These are phyloP conservation scores for Vitis amurensis DNA, from an alignment of 164 flowering plant genomes.

Conservation along the genomic window DNA sequence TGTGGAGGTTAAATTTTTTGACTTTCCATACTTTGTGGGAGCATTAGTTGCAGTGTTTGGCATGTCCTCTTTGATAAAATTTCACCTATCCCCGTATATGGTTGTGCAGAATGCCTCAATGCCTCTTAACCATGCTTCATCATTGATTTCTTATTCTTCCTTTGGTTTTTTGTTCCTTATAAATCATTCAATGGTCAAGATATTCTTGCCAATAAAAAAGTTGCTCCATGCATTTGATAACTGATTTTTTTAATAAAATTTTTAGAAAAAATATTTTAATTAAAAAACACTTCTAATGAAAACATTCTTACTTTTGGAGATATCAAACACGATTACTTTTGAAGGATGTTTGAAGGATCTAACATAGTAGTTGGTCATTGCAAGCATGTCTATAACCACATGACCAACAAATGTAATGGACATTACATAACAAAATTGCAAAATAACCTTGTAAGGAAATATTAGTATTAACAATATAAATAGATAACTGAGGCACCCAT, in stretches of 20 bases:
- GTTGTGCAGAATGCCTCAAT: slow-evolving; percentile 3
- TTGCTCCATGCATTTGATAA: slow-evolving; percentile 16
- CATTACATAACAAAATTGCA: too few relatives aligned
- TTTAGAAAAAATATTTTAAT: not conserved
- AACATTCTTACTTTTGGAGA: not conserved
- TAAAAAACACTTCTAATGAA: slow-evolving; percentile 13
- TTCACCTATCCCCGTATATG: not conserved
- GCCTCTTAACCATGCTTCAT: slow-evolving; percentile 1
- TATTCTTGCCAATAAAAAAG: slow-evolving; percentile 18
- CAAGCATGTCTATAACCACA: too few relatives aligned
- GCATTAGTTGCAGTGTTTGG: not conserved
- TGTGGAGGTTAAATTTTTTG: too few relatives aligned
- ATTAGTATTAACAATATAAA: too few relatives aligned
- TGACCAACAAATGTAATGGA: too few relatives aligned
- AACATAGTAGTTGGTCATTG: too few relatives aligned
- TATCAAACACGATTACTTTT: not conserved
- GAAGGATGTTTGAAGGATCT: too few relatives aligned
- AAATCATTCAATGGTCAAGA: slow-evolving; percentile 13
- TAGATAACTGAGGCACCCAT: too few relatives aligned
- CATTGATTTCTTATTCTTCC: slow-evolving; percentile 9
- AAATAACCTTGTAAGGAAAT: too few relatives aligned
- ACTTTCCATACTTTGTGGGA: not conserved
- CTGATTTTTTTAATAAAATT: too few relatives aligned
- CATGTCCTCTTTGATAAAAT: not conserved
- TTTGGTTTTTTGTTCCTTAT: slow-evolving; percentile 7